Percentiles rank a stretch among this genome's conserved stretches.
phyloP scores from a whole-genome alignment of 1,284 basidiomycete species.

The Papiliotrema fonsecae region DNA sequence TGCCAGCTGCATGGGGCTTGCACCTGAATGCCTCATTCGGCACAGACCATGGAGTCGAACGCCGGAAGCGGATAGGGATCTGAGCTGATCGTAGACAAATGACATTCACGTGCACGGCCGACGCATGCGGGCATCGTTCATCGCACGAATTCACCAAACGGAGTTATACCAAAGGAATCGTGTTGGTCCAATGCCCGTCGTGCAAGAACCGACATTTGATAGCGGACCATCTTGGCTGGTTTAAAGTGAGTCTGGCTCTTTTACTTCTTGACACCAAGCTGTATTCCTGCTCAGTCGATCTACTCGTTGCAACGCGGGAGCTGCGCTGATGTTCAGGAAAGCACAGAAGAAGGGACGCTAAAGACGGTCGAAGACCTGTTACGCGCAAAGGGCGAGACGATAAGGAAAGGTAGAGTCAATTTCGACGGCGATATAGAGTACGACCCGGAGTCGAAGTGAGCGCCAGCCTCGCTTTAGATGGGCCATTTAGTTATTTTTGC shows the following conservation, averaged over 20 bases:
- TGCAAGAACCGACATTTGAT: slow-evolving; percentile 89
- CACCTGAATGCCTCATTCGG: no score
- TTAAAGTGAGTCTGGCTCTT: slow-evolving; percentile 48
- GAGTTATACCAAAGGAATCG: slow-evolving; percentile 82
- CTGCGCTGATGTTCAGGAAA: slow-evolving; percentile 31
- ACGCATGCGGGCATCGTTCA: slow-evolving; percentile 71
- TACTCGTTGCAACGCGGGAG: neutral
- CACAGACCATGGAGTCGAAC: no score
- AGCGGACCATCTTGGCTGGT: slow-evolving; percentile 91
- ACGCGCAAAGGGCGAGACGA: slow-evolving; percentile 66
- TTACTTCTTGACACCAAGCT: neutral
- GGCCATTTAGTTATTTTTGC: neutral
- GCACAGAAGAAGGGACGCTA: slow-evolving; percentile 64
- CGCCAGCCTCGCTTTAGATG: neutral
- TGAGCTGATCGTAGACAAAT: slow-evolving; percentile 50
- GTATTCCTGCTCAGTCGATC: no score
- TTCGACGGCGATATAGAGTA: slow-evolving; percentile 51
- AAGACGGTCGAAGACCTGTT: slow-evolving; percentile 78
- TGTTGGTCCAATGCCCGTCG: slow-evolving; percentile 84
- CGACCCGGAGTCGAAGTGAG: slow-evolving; percentile 11
- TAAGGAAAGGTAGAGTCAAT: slow-evolving; percentile 58
- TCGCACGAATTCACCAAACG: slow-evolving; percentile 82
- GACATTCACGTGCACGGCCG: slow-evolving; percentile 83
- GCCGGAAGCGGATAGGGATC: neutral
- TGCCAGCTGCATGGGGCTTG: no score